phyloP scores from a whole-genome alignment of 805 yeast species.

The Ogataea trehaloabstinens region DNA sequence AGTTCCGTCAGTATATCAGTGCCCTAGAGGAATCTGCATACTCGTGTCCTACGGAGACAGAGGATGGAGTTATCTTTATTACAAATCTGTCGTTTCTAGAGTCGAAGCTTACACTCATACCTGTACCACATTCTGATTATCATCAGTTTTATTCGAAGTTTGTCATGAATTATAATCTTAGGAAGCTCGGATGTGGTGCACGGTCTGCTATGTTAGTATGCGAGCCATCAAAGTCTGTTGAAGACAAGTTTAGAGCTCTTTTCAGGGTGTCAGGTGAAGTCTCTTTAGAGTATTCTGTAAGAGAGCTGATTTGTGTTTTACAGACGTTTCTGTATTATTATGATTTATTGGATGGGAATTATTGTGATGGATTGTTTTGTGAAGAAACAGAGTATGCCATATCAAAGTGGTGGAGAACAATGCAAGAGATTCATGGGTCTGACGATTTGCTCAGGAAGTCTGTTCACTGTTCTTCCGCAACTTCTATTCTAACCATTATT shows the following conservation, averaged over 20 bases:
- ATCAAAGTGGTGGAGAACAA: constrained; percentile 72
- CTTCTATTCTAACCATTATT: constrained; percentile 73
- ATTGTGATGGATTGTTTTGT: constrained; percentile 85
- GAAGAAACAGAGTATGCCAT: constrained; percentile 72
- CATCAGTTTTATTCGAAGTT: constrained; percentile 50
- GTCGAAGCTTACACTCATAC: constrained; percentile 59
- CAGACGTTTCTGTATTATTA: constrained; percentile 80
- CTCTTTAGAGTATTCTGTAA: constrained; percentile 62
- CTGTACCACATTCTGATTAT: constrained; percentile 59
- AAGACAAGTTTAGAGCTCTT: constrained; percentile 76
- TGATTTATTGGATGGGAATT: constrained; percentile 62
- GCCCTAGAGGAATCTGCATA: constrained; percentile 60
- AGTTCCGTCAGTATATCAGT: constrained; percentile 58
- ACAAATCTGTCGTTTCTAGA: constrained; percentile 83
- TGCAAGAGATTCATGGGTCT: constrained; percentile 33
- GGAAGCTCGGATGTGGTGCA: constrained; percentile 80
- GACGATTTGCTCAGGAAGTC: constrained; percentile 21
- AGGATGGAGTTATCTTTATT: constrained; percentile 64
- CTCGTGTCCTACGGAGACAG: constrained; percentile 65
- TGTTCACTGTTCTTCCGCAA: constrained; percentile 19
- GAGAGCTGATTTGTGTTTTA: constrained; percentile 68
- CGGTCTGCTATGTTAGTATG: constrained; percentile 72
- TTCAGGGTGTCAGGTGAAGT: constrained; percentile 57
- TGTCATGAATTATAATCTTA: constrained; percentile 71
- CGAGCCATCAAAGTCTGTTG: constrained; percentile 73